A percentile compares a stretch with the other conserved stretches of the same genome.
These are phyloP conservation scores for Hericium coralloides DNA, from an alignment of 768 basidiomycete genomes.

Conservation along the genomic window DNA sequence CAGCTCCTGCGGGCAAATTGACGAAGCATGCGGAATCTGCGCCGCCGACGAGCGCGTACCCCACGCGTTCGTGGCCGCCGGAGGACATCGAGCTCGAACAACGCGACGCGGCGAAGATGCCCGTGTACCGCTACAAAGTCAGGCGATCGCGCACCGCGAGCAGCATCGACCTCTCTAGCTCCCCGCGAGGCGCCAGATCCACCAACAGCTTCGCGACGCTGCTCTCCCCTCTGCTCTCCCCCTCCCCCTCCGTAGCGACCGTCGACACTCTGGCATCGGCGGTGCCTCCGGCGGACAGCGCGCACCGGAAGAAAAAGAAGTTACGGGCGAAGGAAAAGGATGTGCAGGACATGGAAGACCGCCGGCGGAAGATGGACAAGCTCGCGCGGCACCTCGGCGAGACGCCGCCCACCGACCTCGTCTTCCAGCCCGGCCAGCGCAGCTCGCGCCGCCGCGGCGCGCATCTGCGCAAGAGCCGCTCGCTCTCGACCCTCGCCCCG, in stretches of 20 bases:
- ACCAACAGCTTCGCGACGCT: slow-evolving; percentile 17
- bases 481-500: neutral
- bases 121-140: neutral
- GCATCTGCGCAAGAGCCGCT: neutral
- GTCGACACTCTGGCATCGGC: no score
- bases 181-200: slow-evolving; percentile 1
- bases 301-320: neutral
- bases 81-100: neutral
- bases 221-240: slow-evolving; percentile 17
- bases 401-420: slow-evolving; percentile 20
- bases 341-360: neutral
- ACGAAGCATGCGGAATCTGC: neutral
- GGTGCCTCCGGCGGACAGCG: slow-evolving; percentile 24
- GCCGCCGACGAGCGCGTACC: neutral
- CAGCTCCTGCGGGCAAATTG: neutral
- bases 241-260: slow-evolving; percentile 13
- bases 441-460: neutral
- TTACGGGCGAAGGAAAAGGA: neutral
- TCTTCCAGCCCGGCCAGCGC: slow-evolving; percentile 11
- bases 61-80: neutral
- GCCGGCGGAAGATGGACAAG: slow-evolving; percentile 13
- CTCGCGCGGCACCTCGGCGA: slow-evolving; percentile 22
- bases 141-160: neutral
- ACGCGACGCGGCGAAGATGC: neutral
- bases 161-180: neutral